phyloP scores from a whole-genome alignment of 805 yeast species.

The Limtongia smithiae region DNA sequence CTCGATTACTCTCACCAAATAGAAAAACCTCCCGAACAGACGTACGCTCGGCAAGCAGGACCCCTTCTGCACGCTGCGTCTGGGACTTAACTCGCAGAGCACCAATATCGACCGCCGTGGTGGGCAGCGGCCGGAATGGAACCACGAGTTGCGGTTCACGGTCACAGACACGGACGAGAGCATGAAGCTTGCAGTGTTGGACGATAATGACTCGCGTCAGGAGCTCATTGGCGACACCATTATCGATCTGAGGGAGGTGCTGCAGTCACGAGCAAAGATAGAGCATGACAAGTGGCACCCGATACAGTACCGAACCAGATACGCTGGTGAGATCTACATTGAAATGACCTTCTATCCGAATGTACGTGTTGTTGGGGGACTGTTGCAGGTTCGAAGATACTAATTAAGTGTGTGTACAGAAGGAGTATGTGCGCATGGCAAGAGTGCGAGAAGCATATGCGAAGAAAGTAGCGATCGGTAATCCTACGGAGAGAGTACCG shows the following conservation, averaged over 20 bases:
- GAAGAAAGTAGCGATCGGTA: background rate
- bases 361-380: background rate
- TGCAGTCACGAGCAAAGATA: constrained; percentile 59
- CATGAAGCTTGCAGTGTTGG: constrained; percentile 70
- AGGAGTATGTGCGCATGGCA: background rate
- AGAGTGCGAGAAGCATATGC: background rate
- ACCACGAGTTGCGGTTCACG: constrained; percentile 66
- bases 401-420: background rate
- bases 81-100: constrained; percentile 76
- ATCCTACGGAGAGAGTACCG: constrained; percentile 1
- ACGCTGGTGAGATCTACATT: constrained; percentile 83
- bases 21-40: constrained; percentile 78
- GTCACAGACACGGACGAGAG: constrained; percentile 57
- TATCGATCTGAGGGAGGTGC: constrained; percentile 71
- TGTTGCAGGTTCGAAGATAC: background rate
- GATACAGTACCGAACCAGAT: constrained; percentile 59
- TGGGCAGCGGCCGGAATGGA: constrained; percentile 92
- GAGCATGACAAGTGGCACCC: constrained; percentile 87
- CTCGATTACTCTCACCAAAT: constrained; percentile 7
- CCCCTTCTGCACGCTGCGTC: constrained; percentile 79
- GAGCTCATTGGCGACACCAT: constrained; percentile 79
- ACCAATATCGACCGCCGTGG: constrained; percentile 79
- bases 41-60: constrained; percentile 87
- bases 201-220: constrained; percentile 72
- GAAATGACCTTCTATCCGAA: constrained; percentile 83